Conservation (phyloP, 176 grass and related monocot genomes). For the Hsuehochloa calcarea region DNA sequence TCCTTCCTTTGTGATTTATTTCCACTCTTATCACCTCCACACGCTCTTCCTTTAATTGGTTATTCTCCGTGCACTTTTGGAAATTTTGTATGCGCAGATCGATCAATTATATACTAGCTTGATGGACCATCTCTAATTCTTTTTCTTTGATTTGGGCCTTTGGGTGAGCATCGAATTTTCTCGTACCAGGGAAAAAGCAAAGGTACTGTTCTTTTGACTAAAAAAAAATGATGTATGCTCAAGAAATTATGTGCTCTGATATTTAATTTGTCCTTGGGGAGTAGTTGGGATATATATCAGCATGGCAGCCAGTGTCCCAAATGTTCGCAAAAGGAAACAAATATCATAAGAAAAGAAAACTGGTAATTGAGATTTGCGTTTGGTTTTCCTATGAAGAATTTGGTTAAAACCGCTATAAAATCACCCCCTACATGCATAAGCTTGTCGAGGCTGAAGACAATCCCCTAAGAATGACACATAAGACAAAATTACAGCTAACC, state of each 20-base stretch:
- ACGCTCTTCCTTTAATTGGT: neutral
- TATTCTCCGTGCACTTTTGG: neutral
- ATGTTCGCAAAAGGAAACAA: neutral
- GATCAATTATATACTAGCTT: neutral
- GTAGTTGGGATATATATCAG: neutral
- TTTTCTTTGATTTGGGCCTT: neutral
- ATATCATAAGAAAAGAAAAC: neutral
- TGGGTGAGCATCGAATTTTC: constrained; percentile 26
- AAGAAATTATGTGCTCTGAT: neutral
- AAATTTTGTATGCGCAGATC: neutral
- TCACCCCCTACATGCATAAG: neutral
- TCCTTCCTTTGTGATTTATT: neutral
- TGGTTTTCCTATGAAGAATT: neutral
- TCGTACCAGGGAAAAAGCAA: neutral
- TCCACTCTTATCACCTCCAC: constrained; percentile 28
- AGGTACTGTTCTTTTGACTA: neutral
- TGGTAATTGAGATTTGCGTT: neutral
- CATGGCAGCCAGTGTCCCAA: neutral
- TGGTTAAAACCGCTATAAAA: neutral
- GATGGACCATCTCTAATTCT: neutral
- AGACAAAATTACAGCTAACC: neutral
- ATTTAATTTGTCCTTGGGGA: neutral
- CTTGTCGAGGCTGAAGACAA: neutral
- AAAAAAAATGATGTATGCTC: neutral
- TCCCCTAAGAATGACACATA: neutral